Conservation (phyloP, 2,329 filamentous ascomycete species). For the Hymenoscyphus linearis region DNA sequence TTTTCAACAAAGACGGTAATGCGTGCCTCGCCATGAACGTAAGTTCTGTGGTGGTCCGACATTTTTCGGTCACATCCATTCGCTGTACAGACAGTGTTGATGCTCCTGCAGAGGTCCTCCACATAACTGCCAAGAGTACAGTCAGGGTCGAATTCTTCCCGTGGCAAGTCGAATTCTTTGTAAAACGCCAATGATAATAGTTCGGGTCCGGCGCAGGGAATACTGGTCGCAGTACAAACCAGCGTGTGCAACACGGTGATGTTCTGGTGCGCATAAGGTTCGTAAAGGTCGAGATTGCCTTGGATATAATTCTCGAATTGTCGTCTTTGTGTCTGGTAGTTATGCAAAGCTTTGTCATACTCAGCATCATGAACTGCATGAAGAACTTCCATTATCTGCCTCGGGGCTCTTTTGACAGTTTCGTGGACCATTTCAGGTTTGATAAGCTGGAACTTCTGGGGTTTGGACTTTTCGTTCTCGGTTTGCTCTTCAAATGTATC, state of each 20-base stretch:
- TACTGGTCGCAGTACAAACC: conserved; percentile 88
- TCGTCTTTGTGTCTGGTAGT: conserved; percentile 87
- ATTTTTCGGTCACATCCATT: conserved; percentile 85
- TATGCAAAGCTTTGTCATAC: conserved; percentile 90
- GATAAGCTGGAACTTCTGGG: conserved; percentile 80
- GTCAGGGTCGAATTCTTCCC: conserved; percentile 67
- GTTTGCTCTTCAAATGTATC: conserved; percentile 51
- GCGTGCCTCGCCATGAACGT: conserved; percentile 92
- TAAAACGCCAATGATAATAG: conserved; percentile 91
- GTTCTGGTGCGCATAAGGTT: conserved; percentile 92
- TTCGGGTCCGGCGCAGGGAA: conserved; percentile 86
- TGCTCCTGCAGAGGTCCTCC: conserved; percentile 76
- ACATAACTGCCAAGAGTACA: conserved; percentile 94
- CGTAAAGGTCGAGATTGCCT: conserved; percentile 82
- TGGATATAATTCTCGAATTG: conserved; percentile 96
- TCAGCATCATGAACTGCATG: conserved; percentile 95
- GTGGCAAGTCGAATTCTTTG: conserved; percentile 69
- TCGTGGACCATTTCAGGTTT: conserved; percentile 93
- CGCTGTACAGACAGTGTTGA: conserved; percentile 70
- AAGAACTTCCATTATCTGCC: conserved; percentile 86
- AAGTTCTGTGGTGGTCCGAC: conserved; percentile 90
- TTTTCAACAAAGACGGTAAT: conserved; percentile 87
- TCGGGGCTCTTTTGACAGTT: conserved; percentile 71
- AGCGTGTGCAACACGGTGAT: conserved; percentile 92
- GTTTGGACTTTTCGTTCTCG: conserved; percentile 56